These are phyloP conservation scores for Coemansia sp. DNA, from an alignment of 192 early-diverging fungal genomes.

Conservation along the genomic window DNA sequence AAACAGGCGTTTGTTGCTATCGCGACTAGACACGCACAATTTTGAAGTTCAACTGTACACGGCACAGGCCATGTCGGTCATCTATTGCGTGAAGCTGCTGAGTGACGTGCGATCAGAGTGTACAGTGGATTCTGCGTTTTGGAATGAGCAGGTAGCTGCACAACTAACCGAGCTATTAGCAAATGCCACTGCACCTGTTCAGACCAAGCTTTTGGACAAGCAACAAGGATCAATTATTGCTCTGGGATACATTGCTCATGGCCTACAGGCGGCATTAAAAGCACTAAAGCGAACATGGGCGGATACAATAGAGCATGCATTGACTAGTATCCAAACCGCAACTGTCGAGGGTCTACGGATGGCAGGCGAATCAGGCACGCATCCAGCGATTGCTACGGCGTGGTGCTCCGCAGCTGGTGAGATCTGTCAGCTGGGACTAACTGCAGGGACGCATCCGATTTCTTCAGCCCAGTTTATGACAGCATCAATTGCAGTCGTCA, in stretches of 20 bases:
- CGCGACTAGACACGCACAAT: constrained; percentile 13
- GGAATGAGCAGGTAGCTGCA: constrained; percentile 16
- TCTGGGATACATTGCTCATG: constrained; percentile 64
- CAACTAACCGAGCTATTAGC: constrained; percentile 16
- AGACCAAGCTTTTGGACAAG: constrained; percentile 54
- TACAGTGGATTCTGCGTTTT: constrained; percentile 6
- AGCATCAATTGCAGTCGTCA: constrained; percentile 47
- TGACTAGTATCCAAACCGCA: not conserved
- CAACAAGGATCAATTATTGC: constrained; percentile 69
- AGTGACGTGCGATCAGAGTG: not conserved
- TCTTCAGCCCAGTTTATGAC: constrained; percentile 13
- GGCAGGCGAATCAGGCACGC: constrained; percentile 37
- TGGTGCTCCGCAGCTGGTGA: constrained; percentile 73
- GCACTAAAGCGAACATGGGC: constrained; percentile 16
- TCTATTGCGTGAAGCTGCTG: constrained; percentile 25
- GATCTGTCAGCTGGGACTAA: constrained; percentile 47
- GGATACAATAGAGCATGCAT: constrained; percentile 3
- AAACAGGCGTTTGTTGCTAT: constrained; percentile 14
- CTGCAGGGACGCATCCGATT: not conserved
- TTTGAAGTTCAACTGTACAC: constrained; percentile 21
- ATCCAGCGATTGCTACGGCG: constrained; percentile 56
- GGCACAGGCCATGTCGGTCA: constrained; percentile 23
- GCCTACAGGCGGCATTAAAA: constrained; percentile 16
- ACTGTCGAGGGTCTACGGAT: not conserved
- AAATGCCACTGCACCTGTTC: constrained; percentile 4